Base-by-base conservation (phyloP, 805 yeast genomes). In the Candida pseudofarinosa region DNA sequence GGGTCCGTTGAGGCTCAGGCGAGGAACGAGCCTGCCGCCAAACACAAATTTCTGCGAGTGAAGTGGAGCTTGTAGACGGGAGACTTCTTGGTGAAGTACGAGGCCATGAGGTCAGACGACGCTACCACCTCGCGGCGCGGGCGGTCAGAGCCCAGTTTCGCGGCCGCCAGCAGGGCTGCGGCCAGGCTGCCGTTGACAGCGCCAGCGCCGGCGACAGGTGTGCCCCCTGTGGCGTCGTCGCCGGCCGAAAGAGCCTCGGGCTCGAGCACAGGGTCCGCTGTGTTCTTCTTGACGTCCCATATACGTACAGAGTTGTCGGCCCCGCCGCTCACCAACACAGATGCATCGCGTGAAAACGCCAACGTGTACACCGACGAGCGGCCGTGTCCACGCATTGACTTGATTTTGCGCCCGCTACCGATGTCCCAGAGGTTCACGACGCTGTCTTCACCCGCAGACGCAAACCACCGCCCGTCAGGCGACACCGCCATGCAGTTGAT, bases 381-480 rank as follows among this genome's bases (percentile, higher is more conserved):
- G 23, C 97, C 98, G 60, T 93, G 99, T 0, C 99, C 99, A 44
- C 88, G 78, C 97, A 93, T 88, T 7, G 87, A 74, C 64, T 93
- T 93, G 50, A 93, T 69, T 40, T 89, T 71, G 50, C 95, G 76
- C 17, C 98, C 98, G 2, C 90, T 78, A 2, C 97, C 96, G 42
- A 87, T 81, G 67, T 93, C 99, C 96, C 97, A 93, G 33, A 93
- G 74, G 58, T 85, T 84, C 30, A 93, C 85, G 7, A 85, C 77
- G 35, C 89, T 81, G 61, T 93, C 98, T 58, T 89, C 97, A 41
- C 96, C 96, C 2, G 95, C 97, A 44, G 89, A 80, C 3, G 98
- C 97, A 43, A 93, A 69, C 91, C 96, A 87, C 57, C 97, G 76
- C 3, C 99, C 99, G 69, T 93, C 97, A 0, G 98, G 98, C 1